A percentile compares a stretch with the other conserved stretches of the same genome.
Evolutionary conservation across 345 rosid genomes (phyloP).

Genomic region (Hirschfeldia incana): DNA sequence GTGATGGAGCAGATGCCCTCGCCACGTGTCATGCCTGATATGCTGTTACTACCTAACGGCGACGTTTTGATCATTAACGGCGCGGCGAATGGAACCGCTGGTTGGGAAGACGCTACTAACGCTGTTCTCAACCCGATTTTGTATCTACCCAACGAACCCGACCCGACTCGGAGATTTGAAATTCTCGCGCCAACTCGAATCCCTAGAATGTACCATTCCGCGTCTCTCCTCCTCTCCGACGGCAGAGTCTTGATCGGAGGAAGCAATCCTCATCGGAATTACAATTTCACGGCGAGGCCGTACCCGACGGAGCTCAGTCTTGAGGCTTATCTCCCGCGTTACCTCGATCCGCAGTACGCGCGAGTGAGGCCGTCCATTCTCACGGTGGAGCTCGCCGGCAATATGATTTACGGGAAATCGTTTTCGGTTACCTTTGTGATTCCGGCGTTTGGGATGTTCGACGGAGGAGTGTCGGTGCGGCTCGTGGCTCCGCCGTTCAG

Average conservation of each 20-base stretch:
- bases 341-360: constrained; percentile 48
- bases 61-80: constrained; percentile 69
- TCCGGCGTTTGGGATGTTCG: constrained; percentile 27
- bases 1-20: constrained; percentile 76
- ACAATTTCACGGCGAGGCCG: constrained; percentile 64
- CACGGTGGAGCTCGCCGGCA: constrained; percentile 46
- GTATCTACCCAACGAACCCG: constrained; percentile 50
- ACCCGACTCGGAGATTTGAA: constrained; percentile 53
- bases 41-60: constrained; percentile 66
- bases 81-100: constrained; percentile 75
- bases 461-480: constrained; percentile 41
- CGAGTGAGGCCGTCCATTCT: constrained; percentile 57
- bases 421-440: constrained; percentile 50
- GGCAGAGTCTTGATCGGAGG: constrained; percentile 85
- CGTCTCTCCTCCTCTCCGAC: constrained; percentile 67
- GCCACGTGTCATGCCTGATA: constrained; percentile 75
- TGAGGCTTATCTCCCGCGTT: constrained; percentile 73
- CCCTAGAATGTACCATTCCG: constrained; percentile 82
- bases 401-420: constrained; percentile 42
- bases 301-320: constrained; percentile 79
- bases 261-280: constrained; percentile 71
- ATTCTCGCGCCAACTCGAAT: constrained; percentile 49
- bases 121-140: constrained; percentile 72
- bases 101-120: constrained; percentile 70
- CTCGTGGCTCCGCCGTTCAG: constrained; percentile 62